Evolutionary conservation across 306 rosid genomes (phyloP).

Genomic region (Cercis canadensis): DNA sequence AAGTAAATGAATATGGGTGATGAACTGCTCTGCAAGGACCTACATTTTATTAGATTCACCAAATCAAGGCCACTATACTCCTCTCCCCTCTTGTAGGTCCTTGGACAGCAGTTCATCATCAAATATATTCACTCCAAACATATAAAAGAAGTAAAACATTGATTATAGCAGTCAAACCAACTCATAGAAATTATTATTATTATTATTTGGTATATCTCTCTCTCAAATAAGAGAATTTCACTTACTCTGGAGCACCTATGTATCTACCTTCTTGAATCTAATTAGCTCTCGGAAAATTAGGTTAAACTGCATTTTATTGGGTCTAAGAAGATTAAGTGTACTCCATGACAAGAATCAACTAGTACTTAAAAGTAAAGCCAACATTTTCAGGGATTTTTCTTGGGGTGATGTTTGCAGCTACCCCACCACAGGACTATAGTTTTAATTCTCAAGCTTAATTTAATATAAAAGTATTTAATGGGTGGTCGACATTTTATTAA

Average conservation of each 20-base stretch:
- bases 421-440: conserved; percentile 50
- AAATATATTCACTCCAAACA: no score
- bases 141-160: no score
- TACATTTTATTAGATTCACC: no score
- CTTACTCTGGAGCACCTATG: no score
- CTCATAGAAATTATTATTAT: no score
- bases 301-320: conserved; percentile 33
- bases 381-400: conserved; percentile 41
- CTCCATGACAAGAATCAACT: conserved; percentile 47
- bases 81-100: no score
- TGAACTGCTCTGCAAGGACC: no score
- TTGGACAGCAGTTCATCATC: neutral
- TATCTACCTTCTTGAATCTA: neutral
- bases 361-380: conserved; percentile 43
- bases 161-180: no score
- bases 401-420: conserved; percentile 40
- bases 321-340: conserved; percentile 50
- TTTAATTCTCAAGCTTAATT: conserved; percentile 38
- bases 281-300: conserved; percentile 40
- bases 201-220: no score
- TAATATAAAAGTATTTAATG: conserved; percentile 32
- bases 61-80: no score
- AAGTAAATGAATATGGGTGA: no score
- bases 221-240: no score
- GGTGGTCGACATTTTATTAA: conserved; percentile 60